These are phyloP conservation scores for Solanum acaule DNA, from an alignment of 257 asterid genomes.

Conservation along the genomic window DNA sequence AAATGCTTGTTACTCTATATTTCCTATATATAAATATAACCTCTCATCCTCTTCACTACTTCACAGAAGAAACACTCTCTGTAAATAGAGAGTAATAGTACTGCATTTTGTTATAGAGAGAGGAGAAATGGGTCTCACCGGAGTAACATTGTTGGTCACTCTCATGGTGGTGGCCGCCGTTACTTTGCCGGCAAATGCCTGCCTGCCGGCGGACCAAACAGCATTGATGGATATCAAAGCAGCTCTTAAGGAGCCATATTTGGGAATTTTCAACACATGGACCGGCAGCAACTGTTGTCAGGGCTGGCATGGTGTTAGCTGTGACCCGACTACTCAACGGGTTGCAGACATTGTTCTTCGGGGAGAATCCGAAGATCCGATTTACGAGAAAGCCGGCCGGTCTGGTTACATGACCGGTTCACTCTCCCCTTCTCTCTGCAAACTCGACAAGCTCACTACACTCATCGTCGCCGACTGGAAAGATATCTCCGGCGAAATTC, in stretches of 20 bases:
- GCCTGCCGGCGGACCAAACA: constrained; percentile 60
- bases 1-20: too few species aligned
- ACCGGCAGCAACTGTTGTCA: constrained; percentile 68
- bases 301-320: constrained; percentile 79
- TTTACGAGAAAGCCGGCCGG: constrained; percentile 75
- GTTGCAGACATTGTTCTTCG: constrained; percentile 81
- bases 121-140: neutral
- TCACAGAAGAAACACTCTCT: neutral
- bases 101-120: neutral
- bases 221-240: constrained; percentile 55
- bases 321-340: constrained; percentile 72
- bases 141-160: constrained; percentile 1
- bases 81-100: neutral
- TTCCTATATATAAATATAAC: neutral
- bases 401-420: constrained; percentile 95
- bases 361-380: constrained; percentile 92
- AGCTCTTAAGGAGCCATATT: constrained; percentile 64
- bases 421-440: constrained; percentile 60
- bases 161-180: constrained; percentile 21
- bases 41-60: neutral
- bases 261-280: constrained; percentile 80
- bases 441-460: constrained; percentile 69
- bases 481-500: constrained; percentile 69
- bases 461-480: constrained; percentile 93
- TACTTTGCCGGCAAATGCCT: constrained; percentile 26